Conservation (phyloP, 768 basidiomycete species). For the Gyrodon lividus region DNA sequence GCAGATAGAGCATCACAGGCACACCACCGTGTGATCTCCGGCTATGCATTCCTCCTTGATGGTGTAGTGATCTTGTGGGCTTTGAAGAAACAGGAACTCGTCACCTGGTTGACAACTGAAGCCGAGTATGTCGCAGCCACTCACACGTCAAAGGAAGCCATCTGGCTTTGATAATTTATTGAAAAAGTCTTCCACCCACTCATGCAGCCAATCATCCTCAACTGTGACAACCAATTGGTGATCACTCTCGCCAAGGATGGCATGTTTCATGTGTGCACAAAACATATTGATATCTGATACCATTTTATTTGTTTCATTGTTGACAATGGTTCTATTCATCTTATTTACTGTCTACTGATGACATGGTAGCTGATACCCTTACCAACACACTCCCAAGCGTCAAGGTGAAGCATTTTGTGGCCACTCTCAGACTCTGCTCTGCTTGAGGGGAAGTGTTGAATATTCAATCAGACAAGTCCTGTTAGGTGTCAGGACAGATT, state of each 20-base stretch:
- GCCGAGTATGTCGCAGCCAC: slow-evolving; percentile 39
- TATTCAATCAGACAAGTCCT: too few relatives aligned
- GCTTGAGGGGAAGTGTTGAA: too few relatives aligned
- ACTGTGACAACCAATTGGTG: slow-evolving; percentile 38
- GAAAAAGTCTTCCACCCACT: slow-evolving; percentile 26
- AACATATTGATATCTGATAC: slow-evolving; percentile 39
- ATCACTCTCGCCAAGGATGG: slow-evolving; percentile 31
- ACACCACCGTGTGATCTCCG: slow-evolving; percentile 29
- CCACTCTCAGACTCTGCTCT: not conserved
- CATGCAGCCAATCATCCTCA: slow-evolving; percentile 23
- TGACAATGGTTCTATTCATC: slow-evolving; percentile 22
- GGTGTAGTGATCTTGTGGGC: slow-evolving; percentile 34
- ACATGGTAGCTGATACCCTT: slow-evolving; percentile 35
- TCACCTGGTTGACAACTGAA: slow-evolving; percentile 41
- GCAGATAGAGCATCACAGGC: slow-evolving; percentile 18
- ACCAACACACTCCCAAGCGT: slow-evolving; percentile 29
- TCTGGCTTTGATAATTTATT: slow-evolving; percentile 34
- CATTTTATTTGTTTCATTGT: slow-evolving; percentile 30
- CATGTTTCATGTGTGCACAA: slow-evolving; percentile 16
- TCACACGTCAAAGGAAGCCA: slow-evolving; percentile 30
- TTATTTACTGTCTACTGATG: not conserved
- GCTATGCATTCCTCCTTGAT: slow-evolving; percentile 23
- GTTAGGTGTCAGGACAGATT: too few relatives aligned
- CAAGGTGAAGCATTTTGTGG: not conserved
- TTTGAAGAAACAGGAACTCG: slow-evolving; percentile 35